Conservation (phyloP, 345 rosid genomes). For the Brassica carinata region DNA sequence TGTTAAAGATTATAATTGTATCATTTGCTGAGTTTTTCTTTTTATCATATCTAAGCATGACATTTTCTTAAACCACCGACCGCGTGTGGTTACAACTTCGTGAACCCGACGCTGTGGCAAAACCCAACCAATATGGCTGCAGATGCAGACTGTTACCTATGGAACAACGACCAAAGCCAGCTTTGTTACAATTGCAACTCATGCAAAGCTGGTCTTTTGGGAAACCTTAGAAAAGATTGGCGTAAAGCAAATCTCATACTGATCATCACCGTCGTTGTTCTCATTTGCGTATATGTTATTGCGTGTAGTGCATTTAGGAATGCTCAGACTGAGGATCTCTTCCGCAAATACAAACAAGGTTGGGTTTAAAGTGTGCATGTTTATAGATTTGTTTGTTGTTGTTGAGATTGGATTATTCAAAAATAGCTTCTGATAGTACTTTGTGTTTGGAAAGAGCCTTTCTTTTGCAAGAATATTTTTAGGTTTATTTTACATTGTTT, state of each 20-base stretch:
- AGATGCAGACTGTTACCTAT: conserved; percentile 77
- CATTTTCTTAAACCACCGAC: conserved; percentile 65
- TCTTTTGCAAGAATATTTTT: not conserved
- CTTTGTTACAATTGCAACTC: conserved; percentile 86
- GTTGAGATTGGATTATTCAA: not conserved
- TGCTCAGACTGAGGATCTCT: conserved; percentile 84
- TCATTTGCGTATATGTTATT: conserved; percentile 77
- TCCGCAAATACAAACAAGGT: conserved; percentile 66
- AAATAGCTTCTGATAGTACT: conserved; percentile 5
- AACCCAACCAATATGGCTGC: conserved; percentile 71
- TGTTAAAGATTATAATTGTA: not conserved
- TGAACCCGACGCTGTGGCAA: conserved; percentile 80
- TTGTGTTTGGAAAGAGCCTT: not conserved
- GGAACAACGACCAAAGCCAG: conserved; percentile 83
- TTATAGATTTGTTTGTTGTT: conserved; percentile 16
- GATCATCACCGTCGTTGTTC: conserved; percentile 68
- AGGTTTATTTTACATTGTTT: not conserved
- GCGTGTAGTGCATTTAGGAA: conserved; percentile 90
- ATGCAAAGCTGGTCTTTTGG: conserved; percentile 86
- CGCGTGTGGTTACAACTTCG: conserved; percentile 71
- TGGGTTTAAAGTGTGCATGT: conserved; percentile 44
- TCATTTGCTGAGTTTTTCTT: not conserved
- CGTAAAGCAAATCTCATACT: conserved; percentile 77
- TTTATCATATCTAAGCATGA: not conserved
- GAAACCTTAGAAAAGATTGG: conserved; percentile 83